Evolutionary conservation across 1,284 basidiomycete species (phyloP), one percentile per base, ranked within the genome.

Genomic region (Phellopilus nigrolimitatus): DNA sequence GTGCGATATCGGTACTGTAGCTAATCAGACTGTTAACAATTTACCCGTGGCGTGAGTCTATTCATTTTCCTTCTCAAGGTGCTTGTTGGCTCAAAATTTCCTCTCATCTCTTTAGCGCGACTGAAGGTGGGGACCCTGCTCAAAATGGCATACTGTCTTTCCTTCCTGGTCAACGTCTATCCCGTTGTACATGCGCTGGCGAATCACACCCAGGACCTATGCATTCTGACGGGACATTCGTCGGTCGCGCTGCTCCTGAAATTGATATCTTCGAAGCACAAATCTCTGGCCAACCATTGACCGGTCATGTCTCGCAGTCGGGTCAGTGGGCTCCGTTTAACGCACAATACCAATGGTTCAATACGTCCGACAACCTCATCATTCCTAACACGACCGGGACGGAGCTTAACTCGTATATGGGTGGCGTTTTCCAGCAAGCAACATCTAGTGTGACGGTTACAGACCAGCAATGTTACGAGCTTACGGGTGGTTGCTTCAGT

Each of bases 161-260:
- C 61, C 77, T 92, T 22, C 88, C 89, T 1, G 92, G 92, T 1
- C 85, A 87, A 60, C 73, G 79, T 28, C 64, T 84, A n/a, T 91
- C 88, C 3, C 76, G 87, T 0, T 95, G 92, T 68, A 92, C 91
- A 1, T 95, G 92, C 62, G 71, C 81, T 0, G 78, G 78, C n/a
- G 80, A 83, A 47, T 79, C 83, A 42, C 92, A 95, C 62, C 92
- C 92, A 0, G 92, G 92, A 0, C 92, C 92, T 10, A 71, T 62
- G 27, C 68, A 70, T 45, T 53, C 62, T n/a, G 74, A 79, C 60
- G 78, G 78, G 8, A 76, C 77, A 10, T 84, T 74, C 47, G 78
- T 80, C 6, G 93, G 91, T n/a, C 78, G 92, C 49, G 76, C 83
- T 4, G 88, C 88, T 0, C 91, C 91, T 0, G 91, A 95, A 70